Percentiles rank a stretch among this genome's conserved stretches.
These are phyloP conservation scores for Trichoderma arundinaceum DNA, from an alignment of 2,329 filamentous ascomycete genomes.

Conservation along the genomic window DNA sequence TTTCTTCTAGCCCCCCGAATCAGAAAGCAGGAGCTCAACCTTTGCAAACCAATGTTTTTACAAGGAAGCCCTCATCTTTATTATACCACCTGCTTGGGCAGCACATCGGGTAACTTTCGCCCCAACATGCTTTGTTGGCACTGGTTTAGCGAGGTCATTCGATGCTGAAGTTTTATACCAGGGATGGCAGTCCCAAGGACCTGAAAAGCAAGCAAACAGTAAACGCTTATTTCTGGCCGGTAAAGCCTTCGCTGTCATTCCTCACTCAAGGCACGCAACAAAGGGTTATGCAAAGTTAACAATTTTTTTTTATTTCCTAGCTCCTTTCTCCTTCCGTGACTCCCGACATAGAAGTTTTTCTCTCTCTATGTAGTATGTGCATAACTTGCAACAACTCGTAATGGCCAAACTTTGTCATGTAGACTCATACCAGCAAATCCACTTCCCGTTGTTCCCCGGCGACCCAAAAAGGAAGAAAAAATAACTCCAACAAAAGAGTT, in stretches of 20 bases:
- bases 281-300: neutral
- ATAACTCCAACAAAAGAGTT: conserved; percentile 24
- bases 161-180: no score
- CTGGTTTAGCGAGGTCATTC: no score
- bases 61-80: no score
- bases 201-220: no score
- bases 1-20: no score
- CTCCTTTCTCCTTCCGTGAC: conserved; percentile 15
- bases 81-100: no score
- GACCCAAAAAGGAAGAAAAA: conserved; percentile 25
- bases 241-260: neutral
- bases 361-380: conserved; percentile 27
- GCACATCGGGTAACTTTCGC: no score
- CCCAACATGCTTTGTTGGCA: no score
- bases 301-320: conserved; percentile 12
- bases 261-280: neutral
- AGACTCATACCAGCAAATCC: conserved; percentile 17
- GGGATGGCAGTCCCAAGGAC: no score
- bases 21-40: no score
- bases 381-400: conserved; percentile 22
- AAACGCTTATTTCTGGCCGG: neutral
- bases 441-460: conserved; percentile 22
- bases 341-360: conserved; percentile 15
- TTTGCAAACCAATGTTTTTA: no score
- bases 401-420: conserved; percentile 27